phyloP scores from a whole-genome alignment of 495 filamentous ascomycete species.

The Ascodesmis nigricans region DNA sequence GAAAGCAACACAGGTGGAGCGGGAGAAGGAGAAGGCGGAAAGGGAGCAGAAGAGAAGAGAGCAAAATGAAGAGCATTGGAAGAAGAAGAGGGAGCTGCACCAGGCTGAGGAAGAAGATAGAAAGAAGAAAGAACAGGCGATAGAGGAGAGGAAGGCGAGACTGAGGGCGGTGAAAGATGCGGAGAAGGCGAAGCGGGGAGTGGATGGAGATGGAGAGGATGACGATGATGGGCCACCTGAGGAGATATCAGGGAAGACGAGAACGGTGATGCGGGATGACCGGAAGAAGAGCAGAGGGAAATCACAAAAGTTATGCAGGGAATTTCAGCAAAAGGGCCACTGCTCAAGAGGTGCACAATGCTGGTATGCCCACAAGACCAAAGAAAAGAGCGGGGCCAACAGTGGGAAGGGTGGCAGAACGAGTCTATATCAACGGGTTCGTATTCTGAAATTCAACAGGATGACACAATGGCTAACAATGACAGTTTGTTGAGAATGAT shows the following conservation, averaged over 20 bases:
- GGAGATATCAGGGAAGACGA: background rate
- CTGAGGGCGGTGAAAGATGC: too few species aligned
- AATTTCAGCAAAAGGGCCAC: background rate
- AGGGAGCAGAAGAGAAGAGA: background rate
- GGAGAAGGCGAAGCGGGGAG: background rate
- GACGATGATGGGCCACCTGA: constrained; percentile 3
- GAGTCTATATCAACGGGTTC: constrained; percentile 31
- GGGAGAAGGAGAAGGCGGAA: constrained; percentile 23
- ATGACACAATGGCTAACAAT: constrained; percentile 8
- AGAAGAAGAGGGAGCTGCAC: background rate
- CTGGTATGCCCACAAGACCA: constrained; percentile 1
- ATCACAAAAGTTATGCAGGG: constrained; percentile 6
- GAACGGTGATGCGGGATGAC: constrained; percentile 1
- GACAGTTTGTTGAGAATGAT: constrained; percentile 21
- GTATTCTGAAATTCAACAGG: constrained; percentile 9
- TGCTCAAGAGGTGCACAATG: background rate
- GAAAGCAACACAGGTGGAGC: constrained; percentile 24
- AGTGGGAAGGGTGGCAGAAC: constrained; percentile 15
- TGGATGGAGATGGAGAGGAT: background rate
- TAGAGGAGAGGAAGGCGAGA: too few species aligned
- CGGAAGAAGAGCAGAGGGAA: background rate
- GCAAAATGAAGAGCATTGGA: background rate
- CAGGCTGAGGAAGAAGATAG: background rate
- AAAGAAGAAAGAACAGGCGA: background rate
- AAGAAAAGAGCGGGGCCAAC: background rate